Evolutionary conservation across 2,329 filamentous ascomycete species (phyloP).

Genomic region (Geosmithia flava): DNA sequence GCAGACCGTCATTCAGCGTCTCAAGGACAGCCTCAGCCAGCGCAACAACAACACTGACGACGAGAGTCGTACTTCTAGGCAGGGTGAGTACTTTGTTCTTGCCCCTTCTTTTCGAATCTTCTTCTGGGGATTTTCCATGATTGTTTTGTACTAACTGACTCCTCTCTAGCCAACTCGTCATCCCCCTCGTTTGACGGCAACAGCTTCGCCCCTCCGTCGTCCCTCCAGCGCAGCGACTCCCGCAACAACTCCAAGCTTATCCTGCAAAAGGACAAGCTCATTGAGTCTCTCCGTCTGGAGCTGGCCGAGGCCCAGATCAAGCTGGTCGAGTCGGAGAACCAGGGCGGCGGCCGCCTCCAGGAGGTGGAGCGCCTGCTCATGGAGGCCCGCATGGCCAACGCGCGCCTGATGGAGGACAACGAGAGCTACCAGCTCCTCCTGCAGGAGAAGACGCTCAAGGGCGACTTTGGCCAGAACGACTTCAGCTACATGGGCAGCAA

Average conservation of each 20-base stretch:
- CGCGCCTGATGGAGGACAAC: constrained; percentile 93
- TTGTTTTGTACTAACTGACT: constrained; percentile 5
- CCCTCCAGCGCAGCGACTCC: constrained; percentile 77
- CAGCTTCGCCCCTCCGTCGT: constrained; percentile 78
- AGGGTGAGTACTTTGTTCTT: constrained; percentile 30
- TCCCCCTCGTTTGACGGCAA: constrained; percentile 58
- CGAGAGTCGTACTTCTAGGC: constrained; percentile 43
- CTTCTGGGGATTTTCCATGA: not conserved
- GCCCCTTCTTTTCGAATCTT: constrained; percentile 3
- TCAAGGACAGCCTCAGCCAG: constrained; percentile 82
- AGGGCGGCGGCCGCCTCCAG: constrained; percentile 74
- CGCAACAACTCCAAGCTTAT: constrained; percentile 81
- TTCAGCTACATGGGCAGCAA: constrained; percentile 53
- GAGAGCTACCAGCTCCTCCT: constrained; percentile 95
- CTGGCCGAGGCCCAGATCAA: constrained; percentile 94
- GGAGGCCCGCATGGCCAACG: constrained; percentile 91
- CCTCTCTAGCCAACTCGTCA: constrained; percentile 27
- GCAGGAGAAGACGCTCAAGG: constrained; percentile 89
- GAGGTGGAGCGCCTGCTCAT: constrained; percentile 86
- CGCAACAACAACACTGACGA: constrained; percentile 47
- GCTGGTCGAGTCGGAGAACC: constrained; percentile 85
- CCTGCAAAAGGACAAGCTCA: constrained; percentile 91
- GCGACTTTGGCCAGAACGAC: constrained; percentile 75
- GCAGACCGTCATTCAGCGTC: constrained; percentile 75
- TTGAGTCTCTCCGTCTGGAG: constrained; percentile 83